These are phyloP conservation scores for Wickerhamomyces queroliae DNA, from an alignment of 805 yeast genomes.

Conservation along the genomic window DNA sequence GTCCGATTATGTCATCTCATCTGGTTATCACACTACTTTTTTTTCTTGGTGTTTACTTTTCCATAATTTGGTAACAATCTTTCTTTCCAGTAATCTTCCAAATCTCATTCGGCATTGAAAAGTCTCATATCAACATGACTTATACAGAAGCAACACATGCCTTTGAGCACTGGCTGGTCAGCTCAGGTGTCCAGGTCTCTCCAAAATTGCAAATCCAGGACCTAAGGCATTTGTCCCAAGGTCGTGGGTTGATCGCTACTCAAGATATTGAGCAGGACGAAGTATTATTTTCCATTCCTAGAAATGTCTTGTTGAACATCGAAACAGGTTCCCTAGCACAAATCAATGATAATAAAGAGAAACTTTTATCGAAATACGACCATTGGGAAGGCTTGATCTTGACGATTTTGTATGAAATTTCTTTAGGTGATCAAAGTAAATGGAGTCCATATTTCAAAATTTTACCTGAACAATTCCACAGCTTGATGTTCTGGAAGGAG, in stretches of 20 bases:
- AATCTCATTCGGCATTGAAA: background rate
- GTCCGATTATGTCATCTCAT: background rate
- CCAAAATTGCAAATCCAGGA: slow-evolving; percentile 58
- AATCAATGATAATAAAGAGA: slow-evolving; percentile 28
- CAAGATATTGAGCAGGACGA: slow-evolving; percentile 60
- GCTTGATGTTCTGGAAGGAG: slow-evolving; percentile 76
- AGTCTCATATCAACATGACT: slow-evolving; percentile 7
- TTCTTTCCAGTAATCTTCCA: background rate
- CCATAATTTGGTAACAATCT: background rate
- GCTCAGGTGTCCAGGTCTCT: slow-evolving; percentile 41
- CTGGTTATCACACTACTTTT: background rate
- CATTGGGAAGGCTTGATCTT: slow-evolving; percentile 81
- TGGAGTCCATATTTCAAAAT: slow-evolving; percentile 74
- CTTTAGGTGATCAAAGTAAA: slow-evolving; percentile 37
- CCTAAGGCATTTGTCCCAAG: slow-evolving; percentile 52
- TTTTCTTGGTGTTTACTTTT: background rate
- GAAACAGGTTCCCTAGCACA: slow-evolving; percentile 43
- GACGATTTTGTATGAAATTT: slow-evolving; percentile 56
- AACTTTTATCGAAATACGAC: slow-evolving; percentile 35
- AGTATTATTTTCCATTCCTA: slow-evolving; percentile 63
- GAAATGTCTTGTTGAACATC: slow-evolving; percentile 50
- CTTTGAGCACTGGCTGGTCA: slow-evolving; percentile 41
- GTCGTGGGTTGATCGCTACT: slow-evolving; percentile 70
- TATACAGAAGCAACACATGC: slow-evolving; percentile 28
- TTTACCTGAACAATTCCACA: slow-evolving; percentile 58